Evolutionary conservation across 1,284 basidiomycete species (phyloP), one percentile per base, ranked within the genome.

Genomic region (Volvariella volvacea): DNA sequence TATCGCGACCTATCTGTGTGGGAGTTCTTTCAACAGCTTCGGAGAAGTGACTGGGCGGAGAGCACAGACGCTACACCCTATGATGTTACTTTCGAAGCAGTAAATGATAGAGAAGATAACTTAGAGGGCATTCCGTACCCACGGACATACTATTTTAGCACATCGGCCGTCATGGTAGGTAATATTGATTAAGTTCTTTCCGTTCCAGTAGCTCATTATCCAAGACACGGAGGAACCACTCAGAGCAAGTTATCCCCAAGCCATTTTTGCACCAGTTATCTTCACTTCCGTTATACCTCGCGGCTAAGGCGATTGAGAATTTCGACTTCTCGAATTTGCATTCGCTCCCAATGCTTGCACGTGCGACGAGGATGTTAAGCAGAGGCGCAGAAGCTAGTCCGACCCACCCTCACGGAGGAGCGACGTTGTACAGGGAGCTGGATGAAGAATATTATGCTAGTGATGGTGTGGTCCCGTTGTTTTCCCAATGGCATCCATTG

Each of bases 401-500:
- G n/a, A n/a, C 25, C 12, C 6, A 28, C 12, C 12, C 25, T 6
- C 6, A 28, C 25, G 25, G 6, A 28, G 25, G 12, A 28, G 25
- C 25, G 6, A 12, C 6, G 25, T 28, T 6, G 6, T 6, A 12
- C 6, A 12, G 12, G 12, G 12, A 28, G n/a, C 45, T 56, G 22
- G 50, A 50, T 7, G 51, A 55, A 37, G 55, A 58, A 42, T 62
- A 66, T 43, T 61, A 61, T 47, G 65, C 62, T 0, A 76, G 74
- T 48, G 74, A 76, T 50, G 72, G 74, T 2, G 61, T 75, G 10
- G 73, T 74, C 1, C 73, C 73, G 2, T n/a, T 71, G 4, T 74
- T 76, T 52, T 75, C 73, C 2, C 73, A 74, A 41, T 75, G 67
- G 66, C 74, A 76, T 59, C 72, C 74, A n/a, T 57, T 63, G 42